Base-by-base conservation (phyloP, 306 rosid genomes). In the Malus sieversii region DNA sequence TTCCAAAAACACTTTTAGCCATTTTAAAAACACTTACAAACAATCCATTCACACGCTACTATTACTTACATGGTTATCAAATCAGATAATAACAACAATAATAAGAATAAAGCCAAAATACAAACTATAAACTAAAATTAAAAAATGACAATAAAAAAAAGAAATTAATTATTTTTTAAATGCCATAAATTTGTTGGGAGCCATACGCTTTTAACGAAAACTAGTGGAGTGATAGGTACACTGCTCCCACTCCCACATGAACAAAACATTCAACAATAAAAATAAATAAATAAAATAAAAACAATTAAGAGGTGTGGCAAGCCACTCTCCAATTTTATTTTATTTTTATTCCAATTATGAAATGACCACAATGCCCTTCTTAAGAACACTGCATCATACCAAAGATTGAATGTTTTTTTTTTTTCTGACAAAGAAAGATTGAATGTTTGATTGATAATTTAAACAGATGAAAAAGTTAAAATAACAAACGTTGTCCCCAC, bases 401-500 rank as follows among this genome's bases (percentile, higher is more conserved):
- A 46, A 0, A 15, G 55, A 15, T 48, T 48, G 55, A 48, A 15
- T 14, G 20, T 5, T 15, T 15, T n/a, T n/a, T n/a, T n/a, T n/a
- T n/a, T n/a, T n/a, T n/a, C n/a, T n/a, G n/a, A n/a, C n/a, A n/a
- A n/a, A n/a, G n/a, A 46, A 0, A 15, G 55, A 15, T 48, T 48
- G 55, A 48, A 15, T 14, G 20, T 5, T 15, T 15, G 19, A 15
- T 5, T 48, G 20, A 48, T 48, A 48, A 48, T 15, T 40, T 25
- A 1, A 59, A 63, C 15, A 27, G 42, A 59, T 16, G 4, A 20
- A n/a, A 20, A 38, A 35, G 9, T 35, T 2, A 20, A 68, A 80
- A 29, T 30, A 59, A 5, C 32, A n/a, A 65, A 72, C 68, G 84
- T 69, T 44, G 81, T 77, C 82, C 76, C 82, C 84, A 77, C 83